Evolutionary conservation across 2,329 filamentous ascomycete species (phyloP).

Genomic region (Endothia cerciana): DNA sequence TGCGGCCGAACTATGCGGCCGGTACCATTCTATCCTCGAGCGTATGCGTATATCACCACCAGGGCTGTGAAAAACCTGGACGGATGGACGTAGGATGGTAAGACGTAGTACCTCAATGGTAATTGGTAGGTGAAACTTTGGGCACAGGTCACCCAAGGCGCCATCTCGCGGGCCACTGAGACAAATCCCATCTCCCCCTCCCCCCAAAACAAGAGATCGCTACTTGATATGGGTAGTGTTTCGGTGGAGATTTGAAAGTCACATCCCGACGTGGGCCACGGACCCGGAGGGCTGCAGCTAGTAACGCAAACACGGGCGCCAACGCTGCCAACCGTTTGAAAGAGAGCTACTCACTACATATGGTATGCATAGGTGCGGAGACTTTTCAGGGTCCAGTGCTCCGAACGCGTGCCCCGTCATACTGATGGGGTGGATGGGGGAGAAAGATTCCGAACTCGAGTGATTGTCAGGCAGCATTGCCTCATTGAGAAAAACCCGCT

Average conservation of each 20-base stretch:
- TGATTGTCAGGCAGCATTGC: slow-evolving; percentile 30
- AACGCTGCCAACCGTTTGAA: not conserved
- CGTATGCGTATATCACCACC: not conserved
- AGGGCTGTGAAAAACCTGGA: not conserved
- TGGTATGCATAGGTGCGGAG: not conserved
- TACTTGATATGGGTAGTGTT: too few species aligned
- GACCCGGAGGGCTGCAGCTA: not conserved
- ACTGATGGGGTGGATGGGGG: too few species aligned
- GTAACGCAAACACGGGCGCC: not conserved
- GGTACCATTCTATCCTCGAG: not conserved
- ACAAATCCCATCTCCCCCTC: not conserved
- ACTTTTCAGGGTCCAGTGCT: not conserved
- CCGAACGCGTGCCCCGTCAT: not conserved
- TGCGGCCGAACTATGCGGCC: not conserved
- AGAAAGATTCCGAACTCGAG: not conserved
- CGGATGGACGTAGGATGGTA: not conserved
- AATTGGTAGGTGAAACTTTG: not conserved
- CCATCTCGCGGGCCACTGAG: not conserved
- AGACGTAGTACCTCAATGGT: not conserved
- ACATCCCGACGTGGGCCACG: not conserved
- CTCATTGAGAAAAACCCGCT: slow-evolving; percentile 14
- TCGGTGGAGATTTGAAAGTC: not conserved
- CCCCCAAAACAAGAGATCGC: not conserved
- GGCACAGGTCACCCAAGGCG: not conserved
- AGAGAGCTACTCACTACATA: not conserved